These are phyloP conservation scores for Yarrowia porcina DNA, from an alignment of 805 yeast species.

Conservation along the genomic window DNA sequence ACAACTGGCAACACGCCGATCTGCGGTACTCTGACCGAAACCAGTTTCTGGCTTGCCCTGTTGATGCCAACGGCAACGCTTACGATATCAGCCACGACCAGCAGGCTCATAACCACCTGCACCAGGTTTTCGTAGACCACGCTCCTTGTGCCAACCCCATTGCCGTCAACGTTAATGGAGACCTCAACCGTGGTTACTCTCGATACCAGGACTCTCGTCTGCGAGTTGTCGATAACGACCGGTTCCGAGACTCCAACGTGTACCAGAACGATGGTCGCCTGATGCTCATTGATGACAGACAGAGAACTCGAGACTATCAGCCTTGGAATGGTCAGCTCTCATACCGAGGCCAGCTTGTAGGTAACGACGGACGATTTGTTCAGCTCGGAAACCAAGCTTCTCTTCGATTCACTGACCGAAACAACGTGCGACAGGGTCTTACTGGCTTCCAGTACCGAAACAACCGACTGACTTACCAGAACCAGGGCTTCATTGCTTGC, in stretches of 20 bases:
- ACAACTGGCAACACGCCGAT: not conserved
- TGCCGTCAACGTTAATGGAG: not conserved
- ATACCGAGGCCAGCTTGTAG: constrained; percentile 6
- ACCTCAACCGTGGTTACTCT: constrained; percentile 13
- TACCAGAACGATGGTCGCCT: not conserved
- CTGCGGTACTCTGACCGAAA: not conserved
- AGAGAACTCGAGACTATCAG: not conserved
- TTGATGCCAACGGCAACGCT: not conserved
- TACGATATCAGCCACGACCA: not conserved
- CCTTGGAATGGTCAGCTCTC: constrained; percentile 6
- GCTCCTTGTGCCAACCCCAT: constrained; percentile 6
- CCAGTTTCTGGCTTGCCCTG: not conserved
- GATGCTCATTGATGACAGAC: not conserved
- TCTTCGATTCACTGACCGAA: not conserved
- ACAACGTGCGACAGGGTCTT: not conserved
- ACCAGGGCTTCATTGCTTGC: constrained; percentile 12
- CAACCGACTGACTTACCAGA: constrained; percentile 11
- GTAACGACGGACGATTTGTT: not conserved
- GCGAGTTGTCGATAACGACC: not conserved
- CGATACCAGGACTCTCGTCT: too few relatives aligned
- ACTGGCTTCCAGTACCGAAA: not conserved
- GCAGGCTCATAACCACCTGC: not conserved
- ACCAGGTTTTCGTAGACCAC: not conserved
- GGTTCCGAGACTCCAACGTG: not conserved
- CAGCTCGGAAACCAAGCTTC: too few relatives aligned